These are phyloP conservation scores for Apiotrichum gracile DNA, from an alignment of 1,284 basidiomycete genomes.

Conservation along the genomic window DNA sequence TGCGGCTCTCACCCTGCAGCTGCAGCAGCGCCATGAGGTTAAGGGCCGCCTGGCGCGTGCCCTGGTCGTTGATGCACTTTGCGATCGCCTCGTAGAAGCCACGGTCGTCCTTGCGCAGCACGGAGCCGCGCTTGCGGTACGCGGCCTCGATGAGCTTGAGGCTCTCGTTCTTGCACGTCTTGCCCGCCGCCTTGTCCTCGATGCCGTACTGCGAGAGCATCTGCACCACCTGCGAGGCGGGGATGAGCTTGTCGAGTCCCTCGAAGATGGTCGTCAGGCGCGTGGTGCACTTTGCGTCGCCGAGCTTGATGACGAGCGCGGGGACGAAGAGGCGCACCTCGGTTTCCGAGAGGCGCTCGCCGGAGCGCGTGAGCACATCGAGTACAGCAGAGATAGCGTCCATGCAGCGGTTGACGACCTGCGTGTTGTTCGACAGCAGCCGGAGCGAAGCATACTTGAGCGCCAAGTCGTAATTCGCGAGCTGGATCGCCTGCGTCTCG, in stretches of 20 bases:
- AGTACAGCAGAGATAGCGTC: conserved; percentile 80
- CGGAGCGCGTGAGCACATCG: conserved; percentile 61
- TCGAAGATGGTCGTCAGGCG: conserved; percentile 52
- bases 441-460: conserved; percentile 93
- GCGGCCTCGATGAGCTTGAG: conserved; percentile 41
- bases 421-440: conserved; percentile 87
- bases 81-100: conserved; percentile 42
- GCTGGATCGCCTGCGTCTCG: conserved; percentile 62
- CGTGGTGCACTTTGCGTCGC: conserved; percentile 50
- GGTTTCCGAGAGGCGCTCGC: conserved; percentile 77
- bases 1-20: conserved; percentile 37
- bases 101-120: conserved; percentile 37
- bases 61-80: conserved; percentile 57
- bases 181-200: conserved; percentile 42
- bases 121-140: conserved; percentile 39
- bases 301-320: conserved; percentile 76
- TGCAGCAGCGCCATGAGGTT: conserved; percentile 45
- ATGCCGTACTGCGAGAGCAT: conserved; percentile 66
- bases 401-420: conserved; percentile 78
- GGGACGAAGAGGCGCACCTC: conserved; percentile 88
- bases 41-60: conserved; percentile 40
- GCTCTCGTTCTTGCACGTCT: conserved; percentile 43
- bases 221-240: conserved; percentile 61
- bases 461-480: conserved; percentile 86
- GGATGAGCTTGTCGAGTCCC: conserved; percentile 46